Base-by-base conservation (phyloP, 129 eudicot genomes). In the Chrysanthemum makinoi region DNA sequence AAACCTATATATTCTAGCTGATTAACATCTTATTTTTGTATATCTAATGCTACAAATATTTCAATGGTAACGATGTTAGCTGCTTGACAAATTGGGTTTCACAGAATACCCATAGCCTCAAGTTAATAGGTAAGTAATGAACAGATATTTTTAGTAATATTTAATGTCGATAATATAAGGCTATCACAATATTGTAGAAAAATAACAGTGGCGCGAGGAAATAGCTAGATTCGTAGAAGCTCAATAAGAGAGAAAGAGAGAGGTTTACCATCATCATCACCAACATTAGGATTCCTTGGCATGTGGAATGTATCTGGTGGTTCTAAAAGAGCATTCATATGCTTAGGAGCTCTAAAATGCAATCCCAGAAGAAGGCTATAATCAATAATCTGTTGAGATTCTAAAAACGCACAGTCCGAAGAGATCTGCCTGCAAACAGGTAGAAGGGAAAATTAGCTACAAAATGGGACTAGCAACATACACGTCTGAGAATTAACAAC, bases 281-380 rank as follows among this genome's bases (percentile, higher is more conserved):
- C 48, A 33, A 72, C 28, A 80, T 39, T 54, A 6, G 69, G 13
- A n/a, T 39, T 69, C 24, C 22, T 39, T 58, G 50, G 69, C 55
- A 49, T 49, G 68, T 78, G 79, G 17, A 66, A 59, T 7, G 85
- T 51, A 54, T 79, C 86, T 26, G 93, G 83, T 8, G 86, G 79
- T 72, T 90, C 87, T 52, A 79, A 66, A 12, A 83, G 80, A 10
- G 86, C 71, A 68, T 63, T 86, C 75, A 89, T 81, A 84, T 89
- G 83, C 78, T 89, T 91, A 55, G 96, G 96, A 67, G 96, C 96
- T 75, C 96, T 81, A 79, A 90, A 90, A 81, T 90, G 96, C 79
- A 90, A 72, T 20, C 96, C 96, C 79, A 90, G 55, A 20, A 90
- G 95, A 81, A 90, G 96, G 82, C 96, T 90, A 64, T 90, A 90